Evolutionary conservation across 495 filamentous ascomycete species (phyloP).

Genomic region (Monascus purpureus): DNA sequence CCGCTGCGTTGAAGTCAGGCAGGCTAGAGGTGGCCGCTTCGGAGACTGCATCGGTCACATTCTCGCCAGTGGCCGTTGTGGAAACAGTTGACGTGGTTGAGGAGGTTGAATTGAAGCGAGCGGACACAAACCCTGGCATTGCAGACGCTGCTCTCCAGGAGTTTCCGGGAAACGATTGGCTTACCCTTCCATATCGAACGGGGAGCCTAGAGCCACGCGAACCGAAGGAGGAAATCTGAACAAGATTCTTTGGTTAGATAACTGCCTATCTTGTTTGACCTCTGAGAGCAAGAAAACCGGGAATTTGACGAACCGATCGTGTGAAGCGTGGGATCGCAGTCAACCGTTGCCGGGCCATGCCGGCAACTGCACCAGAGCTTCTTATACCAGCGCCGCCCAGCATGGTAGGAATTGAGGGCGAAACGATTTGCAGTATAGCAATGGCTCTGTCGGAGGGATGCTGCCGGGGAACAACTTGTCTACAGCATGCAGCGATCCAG

Average conservation of each 20-base stretch:
- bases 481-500: too few species aligned
- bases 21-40: constrained; percentile 10
- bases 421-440: too few species aligned
- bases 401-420: constrained; percentile 15
- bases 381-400: constrained; percentile 22
- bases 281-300: too few species aligned
- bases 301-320: constrained; percentile 24
- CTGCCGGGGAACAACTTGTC: too few species aligned
- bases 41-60: constrained; percentile 1
- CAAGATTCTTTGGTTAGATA: too few species aligned
- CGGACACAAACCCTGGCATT: constrained; percentile 10
- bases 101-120: constrained; percentile 33
- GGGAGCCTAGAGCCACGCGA: constrained; percentile 13
- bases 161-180: constrained; percentile 12
- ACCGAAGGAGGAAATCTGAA: constrained; percentile 29
- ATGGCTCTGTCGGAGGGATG: too few species aligned
- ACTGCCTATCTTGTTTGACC: too few species aligned
- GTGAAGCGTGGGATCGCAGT: constrained; percentile 17
- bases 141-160: constrained; percentile 13
- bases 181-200: constrained; percentile 10
- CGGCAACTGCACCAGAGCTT: constrained; percentile 15
- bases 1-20: constrained; percentile 20
- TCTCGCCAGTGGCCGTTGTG: constrained; percentile 3
- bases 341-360: constrained; percentile 21
- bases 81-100: constrained; percentile 14